Evolutionary conservation across 345 rosid genomes (phyloP), one percentile per base, ranked within the genome.

Genomic region (Sapria himalayana): DNA sequence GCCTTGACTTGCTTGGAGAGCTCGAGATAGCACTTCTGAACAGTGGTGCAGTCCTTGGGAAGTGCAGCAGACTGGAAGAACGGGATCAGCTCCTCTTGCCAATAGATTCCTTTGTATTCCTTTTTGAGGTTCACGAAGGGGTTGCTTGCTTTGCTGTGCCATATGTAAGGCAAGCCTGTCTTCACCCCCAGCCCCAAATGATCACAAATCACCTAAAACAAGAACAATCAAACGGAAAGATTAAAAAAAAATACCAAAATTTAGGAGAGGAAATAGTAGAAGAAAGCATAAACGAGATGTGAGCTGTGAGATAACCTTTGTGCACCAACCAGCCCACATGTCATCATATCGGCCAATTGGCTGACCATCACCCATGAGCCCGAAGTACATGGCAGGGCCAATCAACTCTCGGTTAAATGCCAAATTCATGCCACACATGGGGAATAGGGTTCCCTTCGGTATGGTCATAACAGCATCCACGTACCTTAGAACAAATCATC

Each of bases 301-400:
- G n/a, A n/a, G n/a, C n/a, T n/a, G n/a, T n/a, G n/a, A n/a, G n/a
- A n/a, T n/a, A n/a, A 71, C 82, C 69, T 81, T 81, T 22, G 49
- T 61, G 64, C 81, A 74, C 93, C 93, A 81, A 25, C 93, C 91
- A 56, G 91, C 93, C 93, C 93, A 81, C 91, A 81, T 81, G 44
- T 81, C 91, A 33, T 81, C 91, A 2, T 81, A 77, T 23, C 93
- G 78, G 1, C 81, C 78, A 48, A 81, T 72, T 24, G 93, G 93
- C 52, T 81, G 93, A 37, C 89, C 84, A 56, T 81, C 89, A 34
- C 93, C 89, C 93, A 81, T 81, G 51, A 81, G 81, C 15, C 93
- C 70, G 25, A 77, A 81, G 62, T 81, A 81, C 85, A 81, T 77
- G 22, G 91, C 93, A 18, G 93, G 76, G 19, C 93, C 93, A 35